phyloP scores from a whole-genome alignment of 108 stramenopile genomes.

The Seminavis robusta region DNA sequence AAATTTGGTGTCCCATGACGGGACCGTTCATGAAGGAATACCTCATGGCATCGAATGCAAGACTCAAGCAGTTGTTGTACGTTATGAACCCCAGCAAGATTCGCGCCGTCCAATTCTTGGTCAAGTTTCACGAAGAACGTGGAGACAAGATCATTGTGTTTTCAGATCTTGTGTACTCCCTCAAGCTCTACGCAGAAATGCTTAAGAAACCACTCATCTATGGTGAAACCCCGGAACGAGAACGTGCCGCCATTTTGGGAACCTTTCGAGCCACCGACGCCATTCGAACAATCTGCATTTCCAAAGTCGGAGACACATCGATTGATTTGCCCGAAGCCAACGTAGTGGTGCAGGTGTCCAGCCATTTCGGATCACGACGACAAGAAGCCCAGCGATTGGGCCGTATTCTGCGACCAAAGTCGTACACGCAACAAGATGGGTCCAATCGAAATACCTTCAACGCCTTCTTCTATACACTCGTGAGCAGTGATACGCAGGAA shows the following conservation, averaged over 20 bases:
- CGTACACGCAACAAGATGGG: conserved; percentile 85
- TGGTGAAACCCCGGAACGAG: conserved; percentile 93
- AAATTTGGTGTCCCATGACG: conserved; percentile 99
- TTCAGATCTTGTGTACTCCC: conserved; percentile 90
- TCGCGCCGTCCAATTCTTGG: conserved; percentile 87
- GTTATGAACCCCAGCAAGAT: conserved; percentile 98
- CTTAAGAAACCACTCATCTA: conserved; percentile 88
- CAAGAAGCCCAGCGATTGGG: conserved; percentile 99
- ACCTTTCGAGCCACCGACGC: conserved; percentile 84
- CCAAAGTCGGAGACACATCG: conserved; percentile 97
- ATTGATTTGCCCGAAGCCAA: conserved; percentile 99
- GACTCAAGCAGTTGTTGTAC: conserved; percentile 91
- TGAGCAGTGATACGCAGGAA: conserved; percentile 96
- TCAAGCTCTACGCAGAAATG: conserved; percentile 88
- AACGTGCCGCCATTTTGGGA: conserved; percentile 90
- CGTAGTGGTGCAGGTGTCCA: conserved; percentile 99
- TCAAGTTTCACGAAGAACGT: conserved; percentile 89
- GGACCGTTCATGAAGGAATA: conserved; percentile 96
- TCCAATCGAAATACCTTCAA: conserved; percentile 90
- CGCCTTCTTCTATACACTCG: conserved; percentile 99
- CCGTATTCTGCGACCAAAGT: conserved; percentile 96
- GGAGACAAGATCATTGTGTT: conserved; percentile 99
- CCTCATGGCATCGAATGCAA: conserved; percentile 66
- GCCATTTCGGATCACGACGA: conserved; percentile 96
- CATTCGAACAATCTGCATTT: conserved; percentile 92